Conservation (phyloP, 352 stramenopile species). For the Globisporangium radiosum region DNA sequence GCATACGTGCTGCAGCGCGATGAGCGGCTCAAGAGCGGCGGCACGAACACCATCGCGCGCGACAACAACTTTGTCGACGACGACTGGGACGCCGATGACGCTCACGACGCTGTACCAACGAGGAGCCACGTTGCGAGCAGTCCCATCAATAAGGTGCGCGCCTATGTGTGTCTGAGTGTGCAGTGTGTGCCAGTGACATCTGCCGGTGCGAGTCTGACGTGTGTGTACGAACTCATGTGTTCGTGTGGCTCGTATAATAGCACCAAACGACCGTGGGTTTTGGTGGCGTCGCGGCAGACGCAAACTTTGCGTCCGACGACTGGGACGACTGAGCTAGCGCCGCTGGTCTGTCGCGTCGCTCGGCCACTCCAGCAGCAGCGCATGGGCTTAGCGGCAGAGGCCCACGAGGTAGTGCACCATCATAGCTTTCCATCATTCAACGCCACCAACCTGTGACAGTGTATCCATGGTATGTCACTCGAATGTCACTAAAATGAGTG, state of each 20-base stretch:
- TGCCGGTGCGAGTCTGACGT: not conserved
- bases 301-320: slow-evolving; percentile 64
- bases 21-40: slow-evolving; percentile 5
- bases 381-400: no score
- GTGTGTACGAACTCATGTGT: slow-evolving; percentile 2
- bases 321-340: slow-evolving; percentile 39
- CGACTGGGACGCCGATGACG: slow-evolving; percentile 63
- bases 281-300: slow-evolving; percentile 45
- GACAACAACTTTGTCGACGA: slow-evolving; percentile 82
- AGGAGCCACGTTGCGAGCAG: not conserved
- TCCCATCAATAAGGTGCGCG: slow-evolving; percentile 24
- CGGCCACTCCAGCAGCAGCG: no score
- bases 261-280: slow-evolving; percentile 11
- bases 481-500: no score
- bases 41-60: slow-evolving; percentile 18
- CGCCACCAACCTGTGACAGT: no score
- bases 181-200: no score
- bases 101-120: slow-evolving; percentile 4
- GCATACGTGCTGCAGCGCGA: slow-evolving; percentile 2
- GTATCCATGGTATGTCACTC: no score
- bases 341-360: not conserved
- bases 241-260: slow-evolving; percentile 4
- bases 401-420: no score
- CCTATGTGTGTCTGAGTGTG: not conserved
- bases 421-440: no score